A percentile compares a stretch with the other conserved stretches of the same genome.
Conservation (phyloP, 352 stramenopile genomes). For the Phytophthora sansomeana region DNA sequence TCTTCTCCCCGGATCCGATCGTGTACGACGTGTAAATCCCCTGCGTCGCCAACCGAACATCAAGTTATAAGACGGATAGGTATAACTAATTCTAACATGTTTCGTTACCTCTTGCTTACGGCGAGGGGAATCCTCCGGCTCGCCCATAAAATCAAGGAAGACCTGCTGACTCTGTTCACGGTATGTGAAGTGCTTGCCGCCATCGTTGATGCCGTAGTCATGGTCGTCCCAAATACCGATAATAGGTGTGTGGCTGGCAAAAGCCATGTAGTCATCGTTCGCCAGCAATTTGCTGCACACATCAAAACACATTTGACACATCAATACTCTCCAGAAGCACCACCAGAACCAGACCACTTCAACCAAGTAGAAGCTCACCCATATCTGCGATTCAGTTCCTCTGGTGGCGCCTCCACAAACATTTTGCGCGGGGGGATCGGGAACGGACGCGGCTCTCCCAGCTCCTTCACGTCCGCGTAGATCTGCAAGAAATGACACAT, state of each 20-base stretch:
- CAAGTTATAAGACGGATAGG: not conserved
- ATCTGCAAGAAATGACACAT: constrained; percentile 48
- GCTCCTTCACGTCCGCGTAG: constrained; percentile 76
- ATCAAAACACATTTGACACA: not conserved
- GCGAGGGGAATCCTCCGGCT: constrained; percentile 73
- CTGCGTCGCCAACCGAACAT: constrained; percentile 30
- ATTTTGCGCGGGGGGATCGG: constrained; percentile 59
- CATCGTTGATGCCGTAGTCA: constrained; percentile 93
- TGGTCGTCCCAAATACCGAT: constrained; percentile 93
- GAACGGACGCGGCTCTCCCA: constrained; percentile 50
- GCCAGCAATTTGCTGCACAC: constrained; percentile 59
- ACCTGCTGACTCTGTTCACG: constrained; percentile 83
- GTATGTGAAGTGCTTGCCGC: constrained; percentile 75
- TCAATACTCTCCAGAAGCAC: not conserved
- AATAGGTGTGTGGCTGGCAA: constrained; percentile 69
- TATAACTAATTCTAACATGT: not conserved
- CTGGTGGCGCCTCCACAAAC: constrained; percentile 61
- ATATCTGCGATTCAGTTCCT: constrained; percentile 67
- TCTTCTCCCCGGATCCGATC: constrained; percentile 65
- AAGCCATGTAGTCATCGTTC: constrained; percentile 73
- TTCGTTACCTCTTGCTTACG: constrained; percentile 65
- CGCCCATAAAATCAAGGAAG: constrained; percentile 89
- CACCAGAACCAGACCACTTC: not conserved
- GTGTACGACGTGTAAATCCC: constrained; percentile 90
- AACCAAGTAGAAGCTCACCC: constrained; percentile 40